Evolutionary conservation across 257 asterid species (phyloP), one percentile per base, ranked within the genome.

Genomic region (Salvia hispanica): DNA sequence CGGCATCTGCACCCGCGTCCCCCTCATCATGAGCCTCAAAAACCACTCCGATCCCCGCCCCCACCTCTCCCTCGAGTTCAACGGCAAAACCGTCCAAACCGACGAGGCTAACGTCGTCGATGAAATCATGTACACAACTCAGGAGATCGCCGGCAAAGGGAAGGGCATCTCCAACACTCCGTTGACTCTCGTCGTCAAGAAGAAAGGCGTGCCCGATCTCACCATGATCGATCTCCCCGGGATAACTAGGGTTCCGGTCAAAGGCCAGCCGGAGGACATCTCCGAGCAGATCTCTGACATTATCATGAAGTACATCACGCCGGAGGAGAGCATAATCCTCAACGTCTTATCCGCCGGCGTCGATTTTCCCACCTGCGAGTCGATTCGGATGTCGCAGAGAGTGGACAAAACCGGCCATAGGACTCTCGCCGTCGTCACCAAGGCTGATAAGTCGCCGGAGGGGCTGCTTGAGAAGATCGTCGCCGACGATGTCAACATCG

Each of bases 181-280:
- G 1, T 11, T 80, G 9, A 80, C 82, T 0, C 33, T 80, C 2
- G 48, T 74, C 1, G 80, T 80, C 50, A 74, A 74, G 21, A 80
- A 77, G 59, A 58, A 47, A 0, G 82, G 76, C 1, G 85, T 80
- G 3, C 82, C 85, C 0, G 79, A 80, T 58, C 47, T 80, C 0
- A 80, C 84, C 6, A 80, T 80, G 85, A 78, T 80, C 0, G 82
- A 80, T 44, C 15, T 80, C 44, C 85, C 85, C 0, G 85, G 85
- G 3, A 80, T 80, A 3, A 76, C 82, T 28, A 56, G 85, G 0
- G 85, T 80, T 3, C 80, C 80, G 0, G 82, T 80, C n/a, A 72
- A 51, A 1, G 85, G 83, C 6, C 79, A 83, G 45, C 77, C 85
- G 0, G 74, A 76, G 43, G 48, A 66, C 4, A 66, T 66, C 72